A percentile compares a stretch with the other conserved stretches of the same genome.
phyloP scores from a whole-genome alignment of 148 eudicot species.

The Rhododendron ovatum region DNA sequence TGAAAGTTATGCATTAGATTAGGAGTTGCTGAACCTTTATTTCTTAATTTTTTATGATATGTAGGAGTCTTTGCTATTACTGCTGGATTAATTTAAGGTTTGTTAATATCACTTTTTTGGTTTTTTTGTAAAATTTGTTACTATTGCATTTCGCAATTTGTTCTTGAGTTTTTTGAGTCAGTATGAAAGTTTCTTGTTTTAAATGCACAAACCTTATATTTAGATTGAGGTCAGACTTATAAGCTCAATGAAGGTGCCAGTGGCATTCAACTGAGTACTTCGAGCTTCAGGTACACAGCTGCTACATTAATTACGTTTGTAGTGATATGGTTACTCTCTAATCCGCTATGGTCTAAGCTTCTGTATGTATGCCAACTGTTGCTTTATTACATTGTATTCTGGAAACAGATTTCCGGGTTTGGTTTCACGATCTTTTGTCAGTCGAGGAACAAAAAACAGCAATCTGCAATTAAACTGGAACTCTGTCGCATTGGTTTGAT shows the following conservation, averaged over 20 bases:
- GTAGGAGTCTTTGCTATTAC: neutral
- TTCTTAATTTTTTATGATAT: neutral
- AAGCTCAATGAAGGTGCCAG: neutral
- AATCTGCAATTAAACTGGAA: neutral
- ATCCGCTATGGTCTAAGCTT: neutral
- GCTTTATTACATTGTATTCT: neutral
- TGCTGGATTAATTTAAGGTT: neutral
- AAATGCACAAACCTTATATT: neutral
- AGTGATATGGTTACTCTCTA: neutral
- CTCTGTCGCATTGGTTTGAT: neutral
- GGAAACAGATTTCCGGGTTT: neutral
- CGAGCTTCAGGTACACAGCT: neutral
- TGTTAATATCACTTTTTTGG: neutral
- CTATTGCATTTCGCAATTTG: neutral
- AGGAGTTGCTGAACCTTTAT: constrained; percentile 4
- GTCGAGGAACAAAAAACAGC: neutral
- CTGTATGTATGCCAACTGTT: neutral
- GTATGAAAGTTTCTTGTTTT: neutral
- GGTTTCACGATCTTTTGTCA: neutral
- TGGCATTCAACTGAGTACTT: neutral
- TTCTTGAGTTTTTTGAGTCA: neutral
- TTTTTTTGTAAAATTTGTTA: neutral
- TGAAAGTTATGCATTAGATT: constrained; percentile 15
- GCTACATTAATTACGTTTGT: neutral
- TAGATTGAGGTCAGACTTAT: neutral